Conservation (phyloP, 371 early-diverging fungal genomes). For the Mucor velutinosus region DNA sequence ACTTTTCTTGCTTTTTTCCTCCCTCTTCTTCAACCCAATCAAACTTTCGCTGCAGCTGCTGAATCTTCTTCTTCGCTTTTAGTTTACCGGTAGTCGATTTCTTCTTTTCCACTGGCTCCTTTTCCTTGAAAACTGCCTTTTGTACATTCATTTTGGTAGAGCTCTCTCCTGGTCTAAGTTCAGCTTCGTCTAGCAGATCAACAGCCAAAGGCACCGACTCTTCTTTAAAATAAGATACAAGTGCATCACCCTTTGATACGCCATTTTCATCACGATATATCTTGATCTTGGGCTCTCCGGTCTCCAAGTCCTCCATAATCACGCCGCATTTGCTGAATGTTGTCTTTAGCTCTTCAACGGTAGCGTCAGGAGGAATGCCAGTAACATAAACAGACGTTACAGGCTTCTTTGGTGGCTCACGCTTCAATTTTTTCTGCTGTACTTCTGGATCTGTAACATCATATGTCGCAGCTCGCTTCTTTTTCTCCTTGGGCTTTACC, state of each 20-base stretch:
- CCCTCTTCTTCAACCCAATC: constrained; percentile 90
- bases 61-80: constrained; percentile 69
- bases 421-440: constrained; percentile 52
- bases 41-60: constrained; percentile 84
- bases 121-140: constrained; percentile 76
- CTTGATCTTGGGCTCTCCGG: constrained; percentile 87
- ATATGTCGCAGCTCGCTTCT: constrained; percentile 41
- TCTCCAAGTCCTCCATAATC: constrained; percentile 81
- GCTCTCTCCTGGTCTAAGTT: constrained; percentile 68
- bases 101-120: constrained; percentile 37
- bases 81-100: constrained; percentile 55
- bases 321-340: constrained; percentile 89
- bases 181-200: constrained; percentile 83
- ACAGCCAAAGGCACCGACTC: constrained; percentile 88
- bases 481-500: constrained; percentile 31
- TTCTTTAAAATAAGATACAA: constrained; percentile 87
- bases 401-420: constrained; percentile 52
- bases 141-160: constrained; percentile 66
- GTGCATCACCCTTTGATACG: constrained; percentile 84
- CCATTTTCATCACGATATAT: constrained; percentile 77
- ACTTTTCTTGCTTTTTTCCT: constrained; percentile 74
- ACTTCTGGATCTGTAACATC: constrained; percentile 24
- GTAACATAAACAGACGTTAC: constrained; percentile 87
- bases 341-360: constrained; percentile 75
- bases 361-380: constrained; percentile 82